Evolutionary conservation across 192 early-diverging fungal genomes (phyloP), one percentile per base, ranked within the genome.

Genomic region (Anaeromyces robustus): DNA sequence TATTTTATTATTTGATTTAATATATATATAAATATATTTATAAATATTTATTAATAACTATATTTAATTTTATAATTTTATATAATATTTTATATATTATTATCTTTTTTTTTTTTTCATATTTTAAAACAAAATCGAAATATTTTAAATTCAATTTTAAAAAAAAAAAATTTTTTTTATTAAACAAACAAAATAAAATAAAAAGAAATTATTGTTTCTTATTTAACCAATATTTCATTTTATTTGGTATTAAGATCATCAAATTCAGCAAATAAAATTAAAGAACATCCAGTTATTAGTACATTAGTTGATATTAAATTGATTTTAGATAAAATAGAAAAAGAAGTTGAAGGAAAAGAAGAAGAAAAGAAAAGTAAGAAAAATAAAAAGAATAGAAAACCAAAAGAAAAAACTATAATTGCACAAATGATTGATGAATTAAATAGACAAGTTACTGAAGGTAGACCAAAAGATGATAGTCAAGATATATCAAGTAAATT

Each of bases 361-460:
- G 79, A 77, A 29, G 77, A 86, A 82, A 77, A 80, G 37, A 30
- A 82, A 81, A n/a, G n/a, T n/a, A 31, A 86, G 82, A 41, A 83
- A 85, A 28, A 83, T 26, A 86, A 83, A 80, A 77, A 30, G 80
- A 29, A 78, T 68, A 37, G 29, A 19, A 37, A 77, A 28, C n/a
- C 79, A 79, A 79, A 68, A 37, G 77, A 77, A 18, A 37, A 43
- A 52, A 84, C 18, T 13, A 80, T 68, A 80, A 80, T 68, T 68
- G 52, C 52, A 4, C 26, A 26, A 68, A 68, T 68, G 52, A 68
- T 68, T 68, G 52, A 68, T 4, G 52, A 68, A 68, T 68, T 68
- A 68, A 9, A 68, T 11, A 68, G 52, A 68, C 52, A 68, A 68
- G 52, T 68, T 26, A 68, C 22, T 4, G 52, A 68, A 68, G 52